Conservation (phyloP, 2,329 filamentous ascomycete species). For the Fusarium sp. region DNA sequence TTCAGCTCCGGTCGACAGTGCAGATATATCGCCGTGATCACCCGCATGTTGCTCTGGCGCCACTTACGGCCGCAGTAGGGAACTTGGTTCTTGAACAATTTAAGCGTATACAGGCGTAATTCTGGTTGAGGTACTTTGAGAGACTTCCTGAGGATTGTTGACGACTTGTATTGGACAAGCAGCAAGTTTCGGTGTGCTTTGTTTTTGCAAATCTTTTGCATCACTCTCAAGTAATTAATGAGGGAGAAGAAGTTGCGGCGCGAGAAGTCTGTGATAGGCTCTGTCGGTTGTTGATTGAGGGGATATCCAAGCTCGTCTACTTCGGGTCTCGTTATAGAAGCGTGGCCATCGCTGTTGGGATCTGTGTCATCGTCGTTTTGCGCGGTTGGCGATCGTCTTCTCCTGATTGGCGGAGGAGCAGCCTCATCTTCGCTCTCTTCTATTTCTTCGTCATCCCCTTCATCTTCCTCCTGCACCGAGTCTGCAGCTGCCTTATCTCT, state of each 20-base stretch:
- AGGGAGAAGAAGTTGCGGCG: conserved; percentile 94
- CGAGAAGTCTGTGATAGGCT: conserved; percentile 89
- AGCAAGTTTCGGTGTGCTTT: conserved; percentile 95
- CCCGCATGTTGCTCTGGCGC: conserved; percentile 97
- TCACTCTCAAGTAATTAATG: conserved; percentile 93
- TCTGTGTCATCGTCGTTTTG: conserved; percentile 45
- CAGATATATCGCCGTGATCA: conserved; percentile 96
- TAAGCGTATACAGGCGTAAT: conserved; percentile 92
- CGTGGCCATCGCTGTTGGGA: conserved; percentile 48
- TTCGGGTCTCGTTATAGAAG: conserved; percentile 59
- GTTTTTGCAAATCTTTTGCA: conserved; percentile 97
- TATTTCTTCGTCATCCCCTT: conserved; percentile 50
- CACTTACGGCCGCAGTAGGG: conserved; percentile 98
- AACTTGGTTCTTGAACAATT: conserved; percentile 98
- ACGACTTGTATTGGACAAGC: conserved; percentile 95
- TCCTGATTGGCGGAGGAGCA: conserved; percentile 82
- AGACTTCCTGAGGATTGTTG: conserved; percentile 89
- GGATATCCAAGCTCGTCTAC: conserved; percentile 92
- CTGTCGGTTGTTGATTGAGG: conserved; percentile 72
- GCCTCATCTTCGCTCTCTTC: conserved; percentile 79
- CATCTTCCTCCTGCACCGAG: conserved; percentile 49
- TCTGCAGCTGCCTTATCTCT: conserved; percentile 51
- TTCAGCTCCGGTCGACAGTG: conserved; percentile 92
- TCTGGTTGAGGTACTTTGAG: conserved; percentile 90
- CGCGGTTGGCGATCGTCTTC: conserved; percentile 59